A percentile compares a stretch with the other conserved stretches of the same genome.
phyloP scores from a whole-genome alignment of 306 rosid species.

The Bauhinia variegata region DNA sequence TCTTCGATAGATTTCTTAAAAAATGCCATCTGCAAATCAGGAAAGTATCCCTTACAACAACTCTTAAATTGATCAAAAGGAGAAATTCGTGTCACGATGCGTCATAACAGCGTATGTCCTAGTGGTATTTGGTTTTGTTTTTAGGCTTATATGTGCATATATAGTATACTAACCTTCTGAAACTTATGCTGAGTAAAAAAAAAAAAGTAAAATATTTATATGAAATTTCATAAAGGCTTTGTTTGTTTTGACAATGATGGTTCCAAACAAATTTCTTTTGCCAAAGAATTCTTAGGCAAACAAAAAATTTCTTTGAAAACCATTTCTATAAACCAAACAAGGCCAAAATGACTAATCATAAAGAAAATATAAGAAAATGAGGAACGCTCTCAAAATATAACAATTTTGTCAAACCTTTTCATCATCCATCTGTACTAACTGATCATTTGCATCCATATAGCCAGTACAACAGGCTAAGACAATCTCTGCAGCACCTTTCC shows the following conservation, averaged over 20 bases:
- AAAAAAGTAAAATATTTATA: too few species aligned
- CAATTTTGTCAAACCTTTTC: slow-evolving; percentile 57
- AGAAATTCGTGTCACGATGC: not conserved
- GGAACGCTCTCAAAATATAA: slow-evolving; percentile 18
- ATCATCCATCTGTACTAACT: slow-evolving; percentile 56
- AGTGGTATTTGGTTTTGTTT: not conserved
- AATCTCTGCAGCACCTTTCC: slow-evolving; percentile 98
- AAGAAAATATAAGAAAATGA: slow-evolving; percentile 10
- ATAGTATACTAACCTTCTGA: not conserved
- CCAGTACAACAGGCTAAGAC: slow-evolving; percentile 62
- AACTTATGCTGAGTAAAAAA: not conserved
- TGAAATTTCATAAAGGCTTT: too few species aligned
- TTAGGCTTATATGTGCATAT: slow-evolving; percentile 1
- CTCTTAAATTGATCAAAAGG: not conserved
- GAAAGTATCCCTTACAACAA: slow-evolving; percentile 23
- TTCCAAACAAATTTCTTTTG: too few species aligned
- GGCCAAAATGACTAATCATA: not conserved
- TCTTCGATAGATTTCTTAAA: slow-evolving; percentile 71
- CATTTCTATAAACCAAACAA: too few species aligned
- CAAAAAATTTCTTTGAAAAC: too few species aligned
- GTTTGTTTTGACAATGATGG: too few species aligned
- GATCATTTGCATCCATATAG: slow-evolving; percentile 53
- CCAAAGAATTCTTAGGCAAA: too few species aligned
- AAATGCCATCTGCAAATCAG: slow-evolving; percentile 47
- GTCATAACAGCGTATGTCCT: slow-evolving; percentile 9